Percentiles rank a stretch among this genome's conserved stretches.
phyloP scores from a whole-genome alignment of 1,284 basidiomycete genomes.

The Cutaneotrichosporon dermatis region DNA sequence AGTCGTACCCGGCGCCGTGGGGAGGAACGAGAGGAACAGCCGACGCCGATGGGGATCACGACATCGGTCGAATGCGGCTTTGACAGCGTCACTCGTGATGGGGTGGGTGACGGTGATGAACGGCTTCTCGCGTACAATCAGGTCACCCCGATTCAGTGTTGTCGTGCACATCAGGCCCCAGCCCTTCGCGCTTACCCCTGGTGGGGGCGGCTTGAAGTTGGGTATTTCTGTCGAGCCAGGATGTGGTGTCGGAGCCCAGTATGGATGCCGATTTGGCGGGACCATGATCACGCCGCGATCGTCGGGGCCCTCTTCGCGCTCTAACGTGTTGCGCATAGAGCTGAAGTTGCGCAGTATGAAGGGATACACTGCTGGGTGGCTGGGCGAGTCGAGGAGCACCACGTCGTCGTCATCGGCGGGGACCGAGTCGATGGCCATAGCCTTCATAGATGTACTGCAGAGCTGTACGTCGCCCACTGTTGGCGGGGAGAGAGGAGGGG shows the following conservation, averaged over 20 bases:
- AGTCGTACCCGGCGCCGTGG: not conserved
- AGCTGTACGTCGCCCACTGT: no score
- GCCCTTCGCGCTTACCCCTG: not conserved
- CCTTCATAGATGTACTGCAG: not conserved
- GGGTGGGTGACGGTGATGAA: not conserved
- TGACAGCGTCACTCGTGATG: not conserved
- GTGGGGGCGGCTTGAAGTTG: not conserved
- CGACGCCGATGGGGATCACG: not conserved
- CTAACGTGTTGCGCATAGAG: not conserved
- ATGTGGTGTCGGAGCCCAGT: not conserved
- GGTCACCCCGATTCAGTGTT: not conserved
- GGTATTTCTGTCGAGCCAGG: not conserved
- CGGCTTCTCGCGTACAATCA: constrained; percentile 3
- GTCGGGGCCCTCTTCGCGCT: not conserved
- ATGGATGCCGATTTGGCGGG: not conserved
- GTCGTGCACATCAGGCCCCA: not conserved
- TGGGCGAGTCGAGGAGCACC: not conserved
- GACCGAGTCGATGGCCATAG: not conserved
- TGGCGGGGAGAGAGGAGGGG: no score
- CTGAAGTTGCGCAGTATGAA: not conserved
- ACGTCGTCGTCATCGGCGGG: not conserved
- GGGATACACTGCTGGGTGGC: not conserved
- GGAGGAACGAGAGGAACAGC: not conserved
- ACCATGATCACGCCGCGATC: not conserved
- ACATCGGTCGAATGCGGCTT: not conserved